Conservation (phyloP, 1,284 basidiomycete genomes). For the Moesziomyces sp. region DNA sequence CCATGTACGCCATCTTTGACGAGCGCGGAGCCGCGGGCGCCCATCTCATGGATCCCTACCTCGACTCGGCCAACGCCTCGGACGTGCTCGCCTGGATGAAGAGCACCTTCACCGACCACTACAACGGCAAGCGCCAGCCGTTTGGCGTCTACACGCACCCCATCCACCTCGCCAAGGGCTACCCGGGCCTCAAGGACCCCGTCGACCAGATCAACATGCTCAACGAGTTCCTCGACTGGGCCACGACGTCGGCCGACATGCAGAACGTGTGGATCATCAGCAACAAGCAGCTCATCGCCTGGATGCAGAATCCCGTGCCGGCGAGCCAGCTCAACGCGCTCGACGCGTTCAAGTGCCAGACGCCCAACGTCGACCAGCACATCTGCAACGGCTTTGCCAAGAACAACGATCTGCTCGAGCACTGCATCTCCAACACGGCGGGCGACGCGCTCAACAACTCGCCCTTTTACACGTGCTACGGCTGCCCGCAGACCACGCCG, state of each 20-base stretch:
- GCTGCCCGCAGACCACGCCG: constrained; percentile 56
- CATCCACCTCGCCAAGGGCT: constrained; percentile 77
- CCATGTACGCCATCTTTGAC: constrained; percentile 58
- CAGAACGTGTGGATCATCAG: constrained; percentile 81
- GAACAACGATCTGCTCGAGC: constrained; percentile 54
- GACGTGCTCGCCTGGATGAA: constrained; percentile 78
- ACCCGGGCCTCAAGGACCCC: constrained; percentile 49
- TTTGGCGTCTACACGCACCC: constrained; percentile 85
- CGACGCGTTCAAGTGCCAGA: constrained; percentile 60
- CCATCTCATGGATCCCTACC: constrained; percentile 84
- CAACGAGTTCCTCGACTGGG: constrained; percentile 84
- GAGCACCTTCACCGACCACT: constrained; percentile 75
- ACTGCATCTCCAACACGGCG: constrained; percentile 58
- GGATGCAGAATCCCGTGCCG: constrained; percentile 77
- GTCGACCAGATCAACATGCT: constrained; percentile 71
- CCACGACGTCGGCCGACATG: constrained; percentile 63
- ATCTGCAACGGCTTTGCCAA: constrained; percentile 60
- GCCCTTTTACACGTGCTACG: constrained; percentile 64
- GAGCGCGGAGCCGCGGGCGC: constrained; percentile 44
- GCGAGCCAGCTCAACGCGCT: constrained; percentile 63
- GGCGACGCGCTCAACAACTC: constrained; percentile 61
- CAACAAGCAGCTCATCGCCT: constrained; percentile 78
- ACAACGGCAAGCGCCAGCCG: constrained; percentile 79
- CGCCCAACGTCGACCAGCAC: constrained; percentile 45
- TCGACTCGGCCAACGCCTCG: constrained; percentile 69